These are phyloP conservation scores for Fusarium udum DNA, from an alignment of 2,329 filamentous ascomycete species.

Conservation along the genomic window DNA sequence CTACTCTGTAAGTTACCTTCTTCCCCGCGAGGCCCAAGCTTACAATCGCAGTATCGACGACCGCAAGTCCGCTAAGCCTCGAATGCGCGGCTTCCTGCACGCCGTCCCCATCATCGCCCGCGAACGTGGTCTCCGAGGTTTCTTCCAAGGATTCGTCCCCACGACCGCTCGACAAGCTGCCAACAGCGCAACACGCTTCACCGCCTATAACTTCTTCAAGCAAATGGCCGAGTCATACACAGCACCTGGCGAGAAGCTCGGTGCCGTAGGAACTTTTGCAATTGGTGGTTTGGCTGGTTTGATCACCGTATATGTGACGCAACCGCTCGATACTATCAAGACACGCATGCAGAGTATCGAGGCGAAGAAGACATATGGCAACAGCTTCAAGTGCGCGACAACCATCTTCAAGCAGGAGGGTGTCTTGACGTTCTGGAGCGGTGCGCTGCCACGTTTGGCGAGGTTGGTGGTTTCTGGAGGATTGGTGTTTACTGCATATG, in stretches of 20 bases:
- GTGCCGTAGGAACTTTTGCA: constrained; percentile 85
- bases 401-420: constrained; percentile 91
- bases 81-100: constrained; percentile 91
- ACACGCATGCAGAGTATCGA: constrained; percentile 98
- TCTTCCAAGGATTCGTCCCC: constrained; percentile 96
- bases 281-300: constrained; percentile 89
- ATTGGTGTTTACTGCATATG: constrained; percentile 98
- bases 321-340: constrained; percentile 91
- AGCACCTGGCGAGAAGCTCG: constrained; percentile 93
- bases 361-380: constrained; percentile 81
- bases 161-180: constrained; percentile 95
- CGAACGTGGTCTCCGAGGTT: constrained; percentile 88
- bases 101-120: constrained; percentile 86
- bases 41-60: constrained; percentile 79
- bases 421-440: constrained; percentile 90
- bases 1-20: constrained; percentile 73
- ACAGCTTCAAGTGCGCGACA: constrained; percentile 83
- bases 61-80: constrained; percentile 83
- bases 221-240: constrained; percentile 93
- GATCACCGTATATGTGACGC: constrained; percentile 85
- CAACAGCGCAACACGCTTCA: constrained; percentile 92
- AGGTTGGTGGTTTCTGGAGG: constrained; percentile 90
- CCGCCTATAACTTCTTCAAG: constrained; percentile 88
- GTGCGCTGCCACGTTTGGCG: constrained; percentile 85
- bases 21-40: neutral